phyloP scores from a whole-genome alignment of 225 moss, liverwort and hornwort species.

The Takakia lepidozioides region DNA sequence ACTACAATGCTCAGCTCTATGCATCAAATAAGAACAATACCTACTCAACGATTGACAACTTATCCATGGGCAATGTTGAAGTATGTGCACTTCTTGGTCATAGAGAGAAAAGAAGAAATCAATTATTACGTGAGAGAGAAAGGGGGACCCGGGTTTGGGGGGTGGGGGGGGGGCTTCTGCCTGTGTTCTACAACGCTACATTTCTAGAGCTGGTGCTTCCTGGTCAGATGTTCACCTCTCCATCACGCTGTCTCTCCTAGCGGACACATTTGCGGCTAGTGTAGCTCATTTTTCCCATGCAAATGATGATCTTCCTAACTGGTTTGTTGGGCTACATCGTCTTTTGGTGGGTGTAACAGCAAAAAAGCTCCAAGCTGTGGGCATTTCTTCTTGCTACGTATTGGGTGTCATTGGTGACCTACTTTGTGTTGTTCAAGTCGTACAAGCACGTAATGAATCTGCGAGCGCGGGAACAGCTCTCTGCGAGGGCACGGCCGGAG shows the following conservation, averaged over 20 bases:
- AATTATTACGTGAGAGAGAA: too few relatives aligned
- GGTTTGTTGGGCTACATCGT: neutral
- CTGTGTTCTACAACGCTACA: too few relatives aligned
- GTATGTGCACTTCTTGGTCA: constrained; percentile 25
- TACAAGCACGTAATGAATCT: constrained; percentile 53
- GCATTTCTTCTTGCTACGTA: constrained; percentile 54
- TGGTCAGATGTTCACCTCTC: too few relatives aligned
- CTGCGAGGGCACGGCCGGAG: constrained; percentile 40
- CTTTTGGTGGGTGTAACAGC: constrained; percentile 21
- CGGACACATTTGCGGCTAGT: too few relatives aligned
- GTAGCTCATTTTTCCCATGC: neutral
- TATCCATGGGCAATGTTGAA: constrained; percentile 70
- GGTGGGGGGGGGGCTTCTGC: too few relatives aligned
- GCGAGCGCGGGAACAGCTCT: constrained; percentile 32
- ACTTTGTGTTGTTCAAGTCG: constrained; percentile 40
- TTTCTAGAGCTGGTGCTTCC: too few relatives aligned
- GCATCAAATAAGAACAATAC: neutral
- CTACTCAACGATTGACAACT: constrained; percentile 36
- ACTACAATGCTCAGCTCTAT: constrained; percentile 7
- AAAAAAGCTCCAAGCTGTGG: constrained; percentile 54
- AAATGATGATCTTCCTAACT: neutral
- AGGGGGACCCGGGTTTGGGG: too few relatives aligned
- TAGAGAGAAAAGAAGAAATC: too few relatives aligned
- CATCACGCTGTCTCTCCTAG: too few relatives aligned
- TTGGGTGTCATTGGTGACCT: constrained; percentile 67